phyloP scores from a whole-genome alignment of 129 eudicot genomes.

The Helichrysum umbraculigerum region DNA sequence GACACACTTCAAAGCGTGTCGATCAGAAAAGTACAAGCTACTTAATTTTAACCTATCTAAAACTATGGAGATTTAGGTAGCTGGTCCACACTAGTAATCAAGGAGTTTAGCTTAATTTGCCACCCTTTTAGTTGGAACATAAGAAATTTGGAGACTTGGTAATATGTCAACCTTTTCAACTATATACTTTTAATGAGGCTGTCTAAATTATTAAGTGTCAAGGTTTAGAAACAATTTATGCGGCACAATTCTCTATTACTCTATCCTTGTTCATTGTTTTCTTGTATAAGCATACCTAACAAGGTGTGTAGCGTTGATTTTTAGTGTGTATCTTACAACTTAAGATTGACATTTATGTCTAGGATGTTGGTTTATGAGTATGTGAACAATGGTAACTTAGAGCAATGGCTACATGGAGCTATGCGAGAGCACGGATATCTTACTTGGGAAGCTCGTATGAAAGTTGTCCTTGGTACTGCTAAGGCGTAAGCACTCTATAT shows the following conservation, averaged over 20 bases:
- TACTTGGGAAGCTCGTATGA: conserved; percentile 89
- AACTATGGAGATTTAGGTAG: not conserved
- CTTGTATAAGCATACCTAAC: not conserved
- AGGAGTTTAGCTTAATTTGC: not conserved
- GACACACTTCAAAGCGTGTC: not conserved
- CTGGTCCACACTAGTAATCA: not conserved
- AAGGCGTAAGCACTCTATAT: conserved; percentile 62
- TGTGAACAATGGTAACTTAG: conserved; percentile 77
- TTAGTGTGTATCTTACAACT: not conserved
- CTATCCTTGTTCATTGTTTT: not conserved
- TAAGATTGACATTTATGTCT: not conserved
- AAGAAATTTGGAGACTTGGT: not conserved
- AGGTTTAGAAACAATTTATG: too few relatives aligned
- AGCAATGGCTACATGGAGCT: conserved; percentile 89
- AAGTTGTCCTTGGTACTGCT: conserved; percentile 75
- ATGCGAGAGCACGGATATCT: conserved; percentile 75
- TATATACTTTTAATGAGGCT: not conserved
- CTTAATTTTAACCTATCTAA: not conserved
- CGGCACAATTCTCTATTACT: not conserved
- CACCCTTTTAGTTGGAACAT: not conserved
- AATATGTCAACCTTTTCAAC: not conserved
- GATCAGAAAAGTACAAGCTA: not conserved
- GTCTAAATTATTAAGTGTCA: not conserved
- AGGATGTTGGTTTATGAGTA: conserved; percentile 85
- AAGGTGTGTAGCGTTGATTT: not conserved